These are phyloP conservation scores for Fagopyrum esculentum DNA, from an alignment of 148 eudicot species.

Conservation along the genomic window DNA sequence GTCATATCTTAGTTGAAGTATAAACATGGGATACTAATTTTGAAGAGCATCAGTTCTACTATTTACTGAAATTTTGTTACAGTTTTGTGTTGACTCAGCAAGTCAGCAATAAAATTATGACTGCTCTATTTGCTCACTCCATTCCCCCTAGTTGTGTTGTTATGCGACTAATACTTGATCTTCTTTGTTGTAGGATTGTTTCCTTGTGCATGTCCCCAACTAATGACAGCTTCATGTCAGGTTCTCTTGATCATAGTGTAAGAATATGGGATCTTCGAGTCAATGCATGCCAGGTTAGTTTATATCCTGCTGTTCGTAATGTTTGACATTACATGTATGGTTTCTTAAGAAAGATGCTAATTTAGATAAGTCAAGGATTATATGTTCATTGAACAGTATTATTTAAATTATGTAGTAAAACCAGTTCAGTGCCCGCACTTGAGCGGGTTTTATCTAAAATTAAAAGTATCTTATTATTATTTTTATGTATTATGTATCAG, in stretches of 20 bases:
- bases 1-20: not conserved
- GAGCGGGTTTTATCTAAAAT: too few species aligned
- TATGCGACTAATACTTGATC: conserved; percentile 16
- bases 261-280: conserved; percentile 99
- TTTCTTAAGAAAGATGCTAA: not conserved
- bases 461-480: too few species aligned
- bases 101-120: not conserved
- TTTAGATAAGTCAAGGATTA: too few species aligned
- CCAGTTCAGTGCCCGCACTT: too few species aligned
- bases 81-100: not conserved
- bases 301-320: conserved; percentile 1
- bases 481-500: too few species aligned
- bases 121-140: not conserved
- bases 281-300: conserved; percentile 93
- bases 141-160: not conserved
- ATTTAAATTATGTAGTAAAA: too few species aligned
- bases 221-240: conserved; percentile 98
- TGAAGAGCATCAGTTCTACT: not conserved
- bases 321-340: not conserved
- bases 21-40: not conserved
- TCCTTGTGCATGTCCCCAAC: conserved; percentile 97
- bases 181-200: conserved; percentile 62
- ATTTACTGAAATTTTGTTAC: not conserved
- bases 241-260: conserved; percentile 89
- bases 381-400: too few species aligned